Evolutionary conservation across 2,329 filamentous ascomycete species (phyloP).

Genomic region (Aspergillus candidus): DNA sequence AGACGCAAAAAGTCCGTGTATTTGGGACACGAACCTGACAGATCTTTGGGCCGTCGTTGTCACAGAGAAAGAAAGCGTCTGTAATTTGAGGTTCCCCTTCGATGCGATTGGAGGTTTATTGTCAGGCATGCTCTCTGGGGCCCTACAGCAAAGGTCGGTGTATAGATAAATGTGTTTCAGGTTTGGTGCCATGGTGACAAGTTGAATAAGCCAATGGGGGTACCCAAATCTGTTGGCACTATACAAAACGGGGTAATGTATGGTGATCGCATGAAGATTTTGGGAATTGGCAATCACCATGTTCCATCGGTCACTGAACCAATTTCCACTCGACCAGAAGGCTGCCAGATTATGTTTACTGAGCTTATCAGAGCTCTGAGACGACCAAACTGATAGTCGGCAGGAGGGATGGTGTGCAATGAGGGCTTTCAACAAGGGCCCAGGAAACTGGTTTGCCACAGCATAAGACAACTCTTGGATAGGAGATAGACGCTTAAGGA

Average conservation of each 20-base stretch:
- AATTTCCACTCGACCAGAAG: too few species aligned
- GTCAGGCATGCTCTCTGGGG: too few species aligned
- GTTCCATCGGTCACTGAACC: not conserved
- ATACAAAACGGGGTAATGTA: not conserved
- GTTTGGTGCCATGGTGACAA: not conserved
- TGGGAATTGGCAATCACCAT: not conserved
- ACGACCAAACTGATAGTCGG: not conserved
- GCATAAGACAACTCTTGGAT: conserved; percentile 1
- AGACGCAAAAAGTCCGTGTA: too few species aligned
- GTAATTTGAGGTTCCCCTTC: too few species aligned
- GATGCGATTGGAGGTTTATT: too few species aligned
- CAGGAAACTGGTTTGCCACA: not conserved
- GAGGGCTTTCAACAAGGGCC: not conserved
- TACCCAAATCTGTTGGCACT: not conserved
- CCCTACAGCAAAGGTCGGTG: not conserved
- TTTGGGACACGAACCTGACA: too few species aligned
- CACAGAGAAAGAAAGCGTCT: too few species aligned
- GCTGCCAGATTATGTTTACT: too few species aligned
- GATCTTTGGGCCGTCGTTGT: too few species aligned
- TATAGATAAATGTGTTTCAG: not conserved
- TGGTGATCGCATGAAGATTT: not conserved
- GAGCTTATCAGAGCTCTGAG: not conserved
- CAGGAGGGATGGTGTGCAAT: conserved; percentile 2
- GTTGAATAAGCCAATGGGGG: not conserved
- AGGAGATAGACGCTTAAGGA: not conserved